Conservation (phyloP, 1,284 basidiomycete species). For the Ceratobasidium sp. region DNA sequence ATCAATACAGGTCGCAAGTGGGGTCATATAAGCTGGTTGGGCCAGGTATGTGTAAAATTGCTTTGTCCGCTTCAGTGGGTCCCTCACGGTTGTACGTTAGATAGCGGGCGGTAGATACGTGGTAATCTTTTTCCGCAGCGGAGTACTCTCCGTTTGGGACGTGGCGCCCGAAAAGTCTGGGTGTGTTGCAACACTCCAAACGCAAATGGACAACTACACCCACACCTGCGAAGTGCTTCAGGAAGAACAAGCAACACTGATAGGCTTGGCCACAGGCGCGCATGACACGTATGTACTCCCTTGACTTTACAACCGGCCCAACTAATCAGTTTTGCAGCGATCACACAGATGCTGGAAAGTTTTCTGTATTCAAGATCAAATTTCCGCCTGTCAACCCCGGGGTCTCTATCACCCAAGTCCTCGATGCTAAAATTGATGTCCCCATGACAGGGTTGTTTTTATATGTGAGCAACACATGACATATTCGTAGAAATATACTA, state of each 20-base stretch:
- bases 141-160: conserved; percentile 37
- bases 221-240: conserved; percentile 42
- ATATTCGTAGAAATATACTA: background rate
- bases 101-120: conserved; percentile 28
- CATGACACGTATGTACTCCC: conserved; percentile 27
- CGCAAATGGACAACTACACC: conserved; percentile 36
- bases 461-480: background rate
- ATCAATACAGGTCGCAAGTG: conserved; percentile 34
- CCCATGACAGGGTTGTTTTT: conserved; percentile 41
- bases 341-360: conserved; percentile 3
- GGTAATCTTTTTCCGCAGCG: conserved; percentile 34
- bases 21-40: conserved; percentile 39
- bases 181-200: conserved; percentile 34
- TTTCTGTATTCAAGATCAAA: conserved; percentile 27
- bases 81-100: background rate
- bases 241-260: conserved; percentile 39
- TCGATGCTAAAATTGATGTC: conserved; percentile 34
- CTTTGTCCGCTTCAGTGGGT: background rate
- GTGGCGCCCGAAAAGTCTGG: conserved; percentile 32
- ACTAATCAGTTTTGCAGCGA: background rate
- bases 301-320: background rate
- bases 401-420: conserved; percentile 40
- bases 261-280: conserved; percentile 39
- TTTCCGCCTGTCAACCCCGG: conserved; percentile 24
- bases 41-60: conserved; percentile 14